A percentile compares a stretch with the other conserved stretches of the same genome.
Evolutionary conservation across 176 grass and related monocot genomes (phyloP).

Genomic region (Oryza australiensis): DNA sequence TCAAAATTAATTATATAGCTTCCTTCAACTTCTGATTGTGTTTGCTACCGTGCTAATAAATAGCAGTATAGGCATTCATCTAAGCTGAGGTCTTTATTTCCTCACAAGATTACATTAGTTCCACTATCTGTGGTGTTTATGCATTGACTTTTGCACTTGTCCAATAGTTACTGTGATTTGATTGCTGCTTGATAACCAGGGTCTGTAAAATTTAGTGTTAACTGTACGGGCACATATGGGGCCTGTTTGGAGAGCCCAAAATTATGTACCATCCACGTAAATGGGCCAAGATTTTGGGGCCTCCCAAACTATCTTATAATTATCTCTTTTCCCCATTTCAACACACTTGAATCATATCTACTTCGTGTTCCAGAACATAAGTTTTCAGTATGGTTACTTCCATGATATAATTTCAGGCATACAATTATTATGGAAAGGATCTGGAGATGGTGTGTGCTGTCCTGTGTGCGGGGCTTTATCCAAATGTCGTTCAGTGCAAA

Average conservation of each 20-base stretch:
- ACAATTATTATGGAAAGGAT: slow-evolving; percentile 77
- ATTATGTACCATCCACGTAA: background rate
- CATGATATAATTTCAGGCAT: slow-evolving; percentile 57
- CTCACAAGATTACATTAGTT: background rate
- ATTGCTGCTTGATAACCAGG: slow-evolving; percentile 8
- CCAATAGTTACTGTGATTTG: background rate
- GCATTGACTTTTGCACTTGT: background rate
- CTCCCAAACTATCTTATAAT: background rate
- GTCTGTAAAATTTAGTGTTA: background rate
- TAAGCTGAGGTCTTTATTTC: background rate
- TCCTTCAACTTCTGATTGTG: slow-evolving; percentile 7
- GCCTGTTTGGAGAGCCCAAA: background rate
- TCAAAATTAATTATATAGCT: background rate
- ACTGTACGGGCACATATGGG: background rate
- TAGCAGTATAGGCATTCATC: background rate
- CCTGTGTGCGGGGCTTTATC: slow-evolving; percentile 89
- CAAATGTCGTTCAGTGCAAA: slow-evolving; percentile 94
- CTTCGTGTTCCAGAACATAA: background rate
- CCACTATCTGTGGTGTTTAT: background rate
- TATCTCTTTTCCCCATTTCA: background rate
- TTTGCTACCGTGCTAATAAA: background rate
- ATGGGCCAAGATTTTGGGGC: background rate
- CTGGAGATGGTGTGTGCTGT: slow-evolving; percentile 90
- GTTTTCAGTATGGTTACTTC: background rate
- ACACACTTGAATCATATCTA: background rate